phyloP scores from a whole-genome alignment of 192 early-diverging fungal genomes.

The Podochytrium sp. region DNA sequence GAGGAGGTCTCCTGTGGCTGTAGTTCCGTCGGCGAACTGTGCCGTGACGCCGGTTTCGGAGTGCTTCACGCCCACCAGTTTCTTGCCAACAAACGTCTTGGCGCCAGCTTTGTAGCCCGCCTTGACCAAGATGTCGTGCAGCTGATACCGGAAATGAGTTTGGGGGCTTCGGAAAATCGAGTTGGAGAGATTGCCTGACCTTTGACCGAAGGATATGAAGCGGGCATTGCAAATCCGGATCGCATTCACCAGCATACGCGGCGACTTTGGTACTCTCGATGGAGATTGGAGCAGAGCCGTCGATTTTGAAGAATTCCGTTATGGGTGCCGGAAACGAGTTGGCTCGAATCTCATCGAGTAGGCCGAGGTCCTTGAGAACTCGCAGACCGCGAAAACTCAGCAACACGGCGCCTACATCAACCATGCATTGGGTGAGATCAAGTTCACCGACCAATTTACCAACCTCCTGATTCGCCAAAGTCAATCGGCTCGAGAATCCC shows the following conservation, averaged over 20 bases:
- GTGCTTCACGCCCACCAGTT: not conserved
- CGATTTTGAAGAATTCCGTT: not conserved
- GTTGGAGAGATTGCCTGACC: not conserved
- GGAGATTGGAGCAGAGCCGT: not conserved
- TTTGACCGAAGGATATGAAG: constrained; percentile 4
- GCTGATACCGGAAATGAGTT: not conserved
- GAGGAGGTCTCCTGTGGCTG: constrained; percentile 1
- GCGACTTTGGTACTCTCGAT: not conserved
- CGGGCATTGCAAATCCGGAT: not conserved
- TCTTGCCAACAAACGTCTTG: not conserved
- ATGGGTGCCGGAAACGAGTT: not conserved
- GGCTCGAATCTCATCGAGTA: constrained; percentile 4
- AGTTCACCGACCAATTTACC: no score
- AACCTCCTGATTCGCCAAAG: no score
- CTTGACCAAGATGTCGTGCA: not conserved
- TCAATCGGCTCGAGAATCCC: no score
- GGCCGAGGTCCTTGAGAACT: constrained; percentile 9
- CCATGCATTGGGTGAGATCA: no score
- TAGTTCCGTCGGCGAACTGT: not conserved
- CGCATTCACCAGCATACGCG: not conserved
- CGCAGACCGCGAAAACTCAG: constrained; percentile 20
- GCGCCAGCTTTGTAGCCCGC: not conserved
- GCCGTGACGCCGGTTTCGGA: not conserved
- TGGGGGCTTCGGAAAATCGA: not conserved
- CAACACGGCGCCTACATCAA: constrained; percentile 5